A percentile compares a stretch with the other conserved stretches of the same genome.
phyloP scores from a whole-genome alignment of 768 basidiomycete species.

The Boletus bicolor region DNA sequence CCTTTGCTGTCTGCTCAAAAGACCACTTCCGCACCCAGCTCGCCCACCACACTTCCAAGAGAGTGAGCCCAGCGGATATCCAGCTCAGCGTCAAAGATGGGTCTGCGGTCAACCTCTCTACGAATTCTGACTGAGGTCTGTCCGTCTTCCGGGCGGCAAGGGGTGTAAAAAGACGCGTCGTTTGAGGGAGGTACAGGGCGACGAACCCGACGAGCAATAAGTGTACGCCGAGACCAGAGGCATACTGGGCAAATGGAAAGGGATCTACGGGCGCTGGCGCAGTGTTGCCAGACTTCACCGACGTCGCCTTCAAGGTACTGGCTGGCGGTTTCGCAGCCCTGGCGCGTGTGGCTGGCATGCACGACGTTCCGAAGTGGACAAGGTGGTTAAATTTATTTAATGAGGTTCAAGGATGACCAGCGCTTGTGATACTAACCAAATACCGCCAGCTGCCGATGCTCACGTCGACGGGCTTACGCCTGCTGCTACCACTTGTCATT shows the following conservation, averaged over 20 bases:
- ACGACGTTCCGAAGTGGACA: background rate
- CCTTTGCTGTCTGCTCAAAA: slow-evolving; percentile 39
- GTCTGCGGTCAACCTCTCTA: slow-evolving; percentile 60
- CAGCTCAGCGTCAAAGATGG: slow-evolving; percentile 58
- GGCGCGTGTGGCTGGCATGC: slow-evolving; percentile 1
- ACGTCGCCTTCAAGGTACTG: background rate
- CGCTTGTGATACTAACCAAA: background rate
- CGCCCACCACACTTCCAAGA: slow-evolving; percentile 72
- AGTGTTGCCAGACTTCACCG: background rate
- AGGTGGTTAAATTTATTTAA: background rate
- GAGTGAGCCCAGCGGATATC: slow-evolving; percentile 48
- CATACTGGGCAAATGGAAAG: slow-evolving; percentile 58
- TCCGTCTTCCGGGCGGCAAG: slow-evolving; percentile 40
- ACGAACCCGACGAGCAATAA: slow-evolving; percentile 62
- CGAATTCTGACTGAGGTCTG: slow-evolving; percentile 67
- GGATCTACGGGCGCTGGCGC: slow-evolving; percentile 7
- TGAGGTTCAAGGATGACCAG: background rate
- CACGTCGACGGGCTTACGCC: background rate
- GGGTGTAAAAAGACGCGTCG: slow-evolving; percentile 43
- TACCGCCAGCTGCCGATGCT: background rate
- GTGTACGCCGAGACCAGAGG: slow-evolving; percentile 66
- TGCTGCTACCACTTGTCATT: slow-evolving; percentile 2
- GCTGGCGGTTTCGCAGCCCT: background rate
- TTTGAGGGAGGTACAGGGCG: slow-evolving; percentile 69
- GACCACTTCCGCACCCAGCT: slow-evolving; percentile 62